Evolutionary conservation across 441 rosid genomes (phyloP), one percentile per base, ranked within the genome.

Genomic region (Populus hybrid): DNA sequence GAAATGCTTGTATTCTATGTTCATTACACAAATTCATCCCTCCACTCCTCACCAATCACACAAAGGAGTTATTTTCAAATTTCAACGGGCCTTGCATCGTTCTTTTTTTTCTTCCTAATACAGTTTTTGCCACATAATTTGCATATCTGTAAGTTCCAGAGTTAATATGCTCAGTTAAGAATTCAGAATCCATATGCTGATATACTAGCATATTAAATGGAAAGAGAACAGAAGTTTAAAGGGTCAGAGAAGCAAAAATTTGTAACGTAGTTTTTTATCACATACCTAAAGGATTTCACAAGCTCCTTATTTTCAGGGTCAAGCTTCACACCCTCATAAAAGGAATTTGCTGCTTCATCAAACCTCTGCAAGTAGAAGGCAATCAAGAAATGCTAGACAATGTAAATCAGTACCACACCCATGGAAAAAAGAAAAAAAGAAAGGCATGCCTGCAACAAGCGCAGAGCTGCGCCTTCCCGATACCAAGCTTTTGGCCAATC

Each of bases 391-490:
- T 65, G 69, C 66, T 42, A 70, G 77, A 74, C 36, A 67, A 75
- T 26, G 61, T 32, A 20, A 54, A 54, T 24, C 36, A 20, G 8
- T 36, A 10, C 65, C 46, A 20, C 34, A 10, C n/a, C 14, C 26
- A 30, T 6, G 61, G 50, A 6, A 34, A 70, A 65, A 21, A 11
- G 26, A 34, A 32, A 73, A 14, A 64, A 34, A 61, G 34, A 34
- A 79, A 50, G 38, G 50, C 79, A 76, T 85, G 82, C 97, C 94
- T 91, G 89, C 80, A 93, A 84, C 63, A 91, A 79, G 28, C 89
- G 91, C 75, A 92, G 86, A 81, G 98, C 97, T 78, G 96, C 95
- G 2, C 99, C 99, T 90, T 95, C 99, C 78, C 97, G 87, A 78
- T 87, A 95, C 84, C 92, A 95, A 63, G 87, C 97, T 86, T 95